These are phyloP conservation scores for Ophiorrhiza pumila DNA, from an alignment of 257 asterid species.

Conservation along the genomic window DNA sequence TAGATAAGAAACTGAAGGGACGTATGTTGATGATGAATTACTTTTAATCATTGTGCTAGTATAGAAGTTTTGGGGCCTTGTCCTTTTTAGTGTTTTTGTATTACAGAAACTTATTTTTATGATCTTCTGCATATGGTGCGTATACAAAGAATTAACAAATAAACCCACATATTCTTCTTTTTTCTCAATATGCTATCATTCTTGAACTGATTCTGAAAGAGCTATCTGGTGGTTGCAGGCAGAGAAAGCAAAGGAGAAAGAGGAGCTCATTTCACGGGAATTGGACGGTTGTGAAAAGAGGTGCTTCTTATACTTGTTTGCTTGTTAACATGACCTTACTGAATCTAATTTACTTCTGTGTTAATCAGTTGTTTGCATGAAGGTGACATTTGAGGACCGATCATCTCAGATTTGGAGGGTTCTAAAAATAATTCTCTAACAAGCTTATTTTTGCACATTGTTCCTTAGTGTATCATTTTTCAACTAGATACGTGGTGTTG, in stretches of 20 bases:
- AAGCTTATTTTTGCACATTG: not conserved
- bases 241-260: constrained; percentile 82
- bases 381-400: not conserved
- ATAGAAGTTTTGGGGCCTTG: not conserved
- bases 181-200: not conserved
- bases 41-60: not conserved
- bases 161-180: not conserved
- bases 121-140: not conserved
- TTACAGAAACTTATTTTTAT: not conserved
- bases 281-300: constrained; percentile 50
- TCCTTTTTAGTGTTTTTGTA: not conserved
- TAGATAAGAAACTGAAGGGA: not conserved
- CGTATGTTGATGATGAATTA: not conserved
- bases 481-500: not conserved
- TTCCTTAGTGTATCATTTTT: too few relatives aligned
- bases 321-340: not conserved
- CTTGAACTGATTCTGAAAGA: constrained; percentile 12
- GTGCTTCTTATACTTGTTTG: constrained; percentile 28
- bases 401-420: not conserved
- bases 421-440: not conserved
- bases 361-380: not conserved
- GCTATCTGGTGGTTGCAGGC: constrained; percentile 47
- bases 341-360: not conserved
- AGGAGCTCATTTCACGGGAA: constrained; percentile 62
- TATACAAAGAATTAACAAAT: not conserved